phyloP scores from a whole-genome alignment of 2,329 filamentous ascomycete species.

The Fusarium pseudocircinatum region DNA sequence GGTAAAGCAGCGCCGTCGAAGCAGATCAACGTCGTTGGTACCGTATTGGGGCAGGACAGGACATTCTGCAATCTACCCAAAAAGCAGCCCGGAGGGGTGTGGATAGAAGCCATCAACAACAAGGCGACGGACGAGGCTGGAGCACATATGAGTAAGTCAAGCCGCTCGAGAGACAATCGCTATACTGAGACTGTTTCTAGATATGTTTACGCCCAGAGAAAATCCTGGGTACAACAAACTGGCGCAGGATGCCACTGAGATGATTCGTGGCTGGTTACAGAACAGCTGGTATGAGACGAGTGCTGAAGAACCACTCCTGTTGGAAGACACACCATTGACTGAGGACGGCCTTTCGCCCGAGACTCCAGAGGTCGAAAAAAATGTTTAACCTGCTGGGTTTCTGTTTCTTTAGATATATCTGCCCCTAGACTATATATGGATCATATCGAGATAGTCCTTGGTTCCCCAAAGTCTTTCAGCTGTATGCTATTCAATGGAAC shows the following conservation, averaged over 20 bases:
- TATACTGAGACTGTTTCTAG: slow-evolving; percentile 47
- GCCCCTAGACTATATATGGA: not conserved
- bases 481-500: not conserved
- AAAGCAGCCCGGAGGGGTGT: slow-evolving; percentile 63
- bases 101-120: slow-evolving; percentile 81
- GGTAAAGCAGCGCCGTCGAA: slow-evolving; percentile 71
- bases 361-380: not conserved
- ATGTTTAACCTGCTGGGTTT: not conserved
- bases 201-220: slow-evolving; percentile 76
- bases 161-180: not conserved
- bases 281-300: slow-evolving; percentile 74
- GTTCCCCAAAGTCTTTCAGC: not conserved
- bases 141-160: slow-evolving; percentile 76
- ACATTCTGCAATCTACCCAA: slow-evolving; percentile 90
- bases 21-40: slow-evolving; percentile 62
- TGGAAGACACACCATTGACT: slow-evolving; percentile 29
- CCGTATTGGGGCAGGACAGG: slow-evolving; percentile 73
- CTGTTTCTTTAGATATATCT: not conserved
- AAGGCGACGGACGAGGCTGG: slow-evolving; percentile 79
- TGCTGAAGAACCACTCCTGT: slow-evolving; percentile 46
- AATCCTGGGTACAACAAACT: slow-evolving; percentile 79
- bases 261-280: slow-evolving; percentile 72
- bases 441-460: not conserved
- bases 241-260: slow-evolving; percentile 69
- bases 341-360: not conserved